Percentiles rank a stretch among this genome's conserved stretches.
phyloP scores from a whole-genome alignment of 495 filamentous ascomycete species.

The Parmelia sp. region DNA sequence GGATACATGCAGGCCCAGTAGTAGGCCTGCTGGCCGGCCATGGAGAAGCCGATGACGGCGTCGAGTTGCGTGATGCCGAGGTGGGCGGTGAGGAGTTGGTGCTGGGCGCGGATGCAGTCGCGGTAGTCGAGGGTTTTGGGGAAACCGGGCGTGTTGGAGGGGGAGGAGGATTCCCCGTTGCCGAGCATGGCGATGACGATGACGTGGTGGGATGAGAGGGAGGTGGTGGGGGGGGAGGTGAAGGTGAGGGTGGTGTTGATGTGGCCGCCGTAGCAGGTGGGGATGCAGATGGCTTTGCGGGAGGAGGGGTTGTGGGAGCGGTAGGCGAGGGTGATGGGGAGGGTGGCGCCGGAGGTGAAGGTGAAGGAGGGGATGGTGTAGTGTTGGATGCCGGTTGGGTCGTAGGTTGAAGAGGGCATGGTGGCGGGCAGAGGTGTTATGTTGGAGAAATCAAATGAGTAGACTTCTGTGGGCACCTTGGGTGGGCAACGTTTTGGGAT shows the following conservation, averaged over 20 bases:
- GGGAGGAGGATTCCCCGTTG: slow-evolving; percentile 35
- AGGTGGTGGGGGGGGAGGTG: slow-evolving; percentile 15
- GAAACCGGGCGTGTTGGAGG: slow-evolving; percentile 32
- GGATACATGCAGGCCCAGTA: slow-evolving; percentile 40
- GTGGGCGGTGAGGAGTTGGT: slow-evolving; percentile 28
- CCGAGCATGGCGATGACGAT: slow-evolving; percentile 36
- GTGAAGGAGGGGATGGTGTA: slow-evolving; percentile 36
- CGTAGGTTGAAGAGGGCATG: slow-evolving; percentile 7
- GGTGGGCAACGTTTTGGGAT: neutral
- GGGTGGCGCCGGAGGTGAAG: slow-evolving; percentile 32
- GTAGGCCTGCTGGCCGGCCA: slow-evolving; percentile 47
- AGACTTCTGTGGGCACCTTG: no score
- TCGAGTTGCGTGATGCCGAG: slow-evolving; percentile 30
- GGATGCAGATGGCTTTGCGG: slow-evolving; percentile 37
- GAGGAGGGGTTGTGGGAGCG: slow-evolving; percentile 36
- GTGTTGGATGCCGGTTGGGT: slow-evolving; percentile 30
- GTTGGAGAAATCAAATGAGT: no score
- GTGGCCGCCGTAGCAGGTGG: slow-evolving; percentile 45
- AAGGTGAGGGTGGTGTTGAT: slow-evolving; percentile 41
- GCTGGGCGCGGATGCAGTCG: slow-evolving; percentile 35
- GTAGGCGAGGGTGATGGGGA: slow-evolving; percentile 40
- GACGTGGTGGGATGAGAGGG: slow-evolving; percentile 32
- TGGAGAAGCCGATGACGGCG: slow-evolving; percentile 40
- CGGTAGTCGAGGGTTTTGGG: slow-evolving; percentile 30
- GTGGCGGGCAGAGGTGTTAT: neutral